Percentiles rank a stretch among this genome's conserved stretches.
phyloP scores from a whole-genome alignment of 495 filamentous ascomycete species.

The Podospora bellae-mahoneyi region DNA sequence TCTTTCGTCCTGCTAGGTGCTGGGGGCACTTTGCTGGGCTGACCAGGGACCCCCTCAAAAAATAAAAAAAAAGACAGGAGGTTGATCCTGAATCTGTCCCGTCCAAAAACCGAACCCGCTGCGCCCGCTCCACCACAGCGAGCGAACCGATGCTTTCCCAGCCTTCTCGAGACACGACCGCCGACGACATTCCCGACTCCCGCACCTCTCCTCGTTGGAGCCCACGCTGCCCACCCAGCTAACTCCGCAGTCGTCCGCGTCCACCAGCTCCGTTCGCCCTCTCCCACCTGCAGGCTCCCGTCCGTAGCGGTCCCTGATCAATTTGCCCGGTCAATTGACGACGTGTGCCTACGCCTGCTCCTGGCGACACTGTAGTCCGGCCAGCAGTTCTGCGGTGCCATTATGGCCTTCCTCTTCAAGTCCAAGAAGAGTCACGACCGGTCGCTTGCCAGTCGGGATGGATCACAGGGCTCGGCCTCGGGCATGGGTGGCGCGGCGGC shows the following conservation, averaged over 20 bases:
- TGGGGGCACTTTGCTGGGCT: slow-evolving; percentile 19
- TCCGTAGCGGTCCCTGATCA: neutral
- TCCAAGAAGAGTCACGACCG: slow-evolving; percentile 62
- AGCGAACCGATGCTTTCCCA: slow-evolving; percentile 37
- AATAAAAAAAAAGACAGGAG: slow-evolving; percentile 35
- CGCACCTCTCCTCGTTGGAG: neutral
- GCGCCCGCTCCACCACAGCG: slow-evolving; percentile 28
- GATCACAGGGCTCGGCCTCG: slow-evolving; percentile 35
- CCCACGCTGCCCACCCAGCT: slow-evolving; percentile 13
- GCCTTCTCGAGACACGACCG: slow-evolving; percentile 36
- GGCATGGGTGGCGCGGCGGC: slow-evolving; percentile 37
- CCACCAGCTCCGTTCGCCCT: slow-evolving; percentile 11
- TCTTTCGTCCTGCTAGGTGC: slow-evolving; percentile 3
- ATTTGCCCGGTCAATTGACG: neutral
- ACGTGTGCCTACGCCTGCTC: slow-evolving; percentile 1
- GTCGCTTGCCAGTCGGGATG: slow-evolving; percentile 45
- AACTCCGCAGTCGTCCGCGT: slow-evolving; percentile 18
- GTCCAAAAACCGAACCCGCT: slow-evolving; percentile 28
- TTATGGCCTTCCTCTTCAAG: slow-evolving; percentile 73
- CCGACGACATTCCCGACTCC: slow-evolving; percentile 30
- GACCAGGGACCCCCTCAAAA: slow-evolving; percentile 27
- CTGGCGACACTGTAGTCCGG: slow-evolving; percentile 12
- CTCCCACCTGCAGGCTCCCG: slow-evolving; percentile 18
- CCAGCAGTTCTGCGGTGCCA: slow-evolving; percentile 20
- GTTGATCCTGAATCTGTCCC: slow-evolving; percentile 30